Evolutionary conservation across 345 rosid genomes (phyloP).

Genomic region (Physaria fendleri): DNA sequence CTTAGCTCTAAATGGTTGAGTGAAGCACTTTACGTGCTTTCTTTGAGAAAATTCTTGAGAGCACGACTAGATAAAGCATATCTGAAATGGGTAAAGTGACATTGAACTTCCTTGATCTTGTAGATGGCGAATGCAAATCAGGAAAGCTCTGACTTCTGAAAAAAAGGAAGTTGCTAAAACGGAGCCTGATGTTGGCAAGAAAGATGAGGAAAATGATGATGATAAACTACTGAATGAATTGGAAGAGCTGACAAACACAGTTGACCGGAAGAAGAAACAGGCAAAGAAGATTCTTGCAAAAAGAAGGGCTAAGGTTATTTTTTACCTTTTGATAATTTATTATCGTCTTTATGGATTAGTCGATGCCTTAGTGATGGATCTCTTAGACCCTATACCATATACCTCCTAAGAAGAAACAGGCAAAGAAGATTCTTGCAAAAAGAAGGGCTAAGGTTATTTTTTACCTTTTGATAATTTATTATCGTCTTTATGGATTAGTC

Average conservation of each 20-base stretch:
- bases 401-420: conserved; percentile 56
- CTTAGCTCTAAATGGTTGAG: neutral
- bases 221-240: conserved; percentile 85
- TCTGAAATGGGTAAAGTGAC: neutral
- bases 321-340: neutral
- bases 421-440: conserved; percentile 66
- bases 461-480: neutral
- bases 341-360: neutral
- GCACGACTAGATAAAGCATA: neutral
- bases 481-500: neutral
- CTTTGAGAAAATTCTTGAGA: neutral
- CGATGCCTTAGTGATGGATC: neutral
- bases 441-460: conserved; percentile 67
- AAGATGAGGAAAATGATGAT: conserved; percentile 61
- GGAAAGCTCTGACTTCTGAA: conserved; percentile 69
- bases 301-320: conserved; percentile 70
- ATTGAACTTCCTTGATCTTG: conserved; percentile 1
- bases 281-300: conserved; percentile 67
- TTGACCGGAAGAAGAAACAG: conserved; percentile 74
- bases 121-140: conserved; percentile 85
- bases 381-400: neutral
- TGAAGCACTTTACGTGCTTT: neutral
- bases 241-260: conserved; percentile 75
- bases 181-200: conserved; percentile 34
- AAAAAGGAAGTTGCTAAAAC: conserved; percentile 42